Percentiles rank a stretch among this genome's conserved stretches.
phyloP scores from a whole-genome alignment of 169 alveolate species.

The Cryptosporidium tyzzeri region DNA sequence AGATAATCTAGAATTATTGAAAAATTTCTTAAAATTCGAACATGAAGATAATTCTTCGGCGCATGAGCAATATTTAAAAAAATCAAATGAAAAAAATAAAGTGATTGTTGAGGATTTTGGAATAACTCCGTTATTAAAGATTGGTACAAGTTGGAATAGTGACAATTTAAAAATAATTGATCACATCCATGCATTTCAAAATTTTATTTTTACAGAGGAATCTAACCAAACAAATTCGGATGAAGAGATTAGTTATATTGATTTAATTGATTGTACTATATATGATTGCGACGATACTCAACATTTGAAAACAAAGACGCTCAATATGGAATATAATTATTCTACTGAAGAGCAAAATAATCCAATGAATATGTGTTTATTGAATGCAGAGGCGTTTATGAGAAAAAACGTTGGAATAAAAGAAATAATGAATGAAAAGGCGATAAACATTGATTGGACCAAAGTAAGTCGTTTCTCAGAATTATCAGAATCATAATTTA shows the following conservation, averaged over 20 bases:
- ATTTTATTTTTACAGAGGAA: not conserved
- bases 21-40: not conserved
- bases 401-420: slow-evolving; percentile 49
- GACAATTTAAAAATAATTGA: not conserved
- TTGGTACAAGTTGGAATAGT: slow-evolving; percentile 64
- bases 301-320: not conserved
- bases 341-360: not conserved
- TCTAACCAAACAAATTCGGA: not conserved
- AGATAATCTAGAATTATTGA: not conserved
- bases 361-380: slow-evolving; percentile 13
- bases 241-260: not conserved
- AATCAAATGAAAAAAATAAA: not conserved
- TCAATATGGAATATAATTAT: slow-evolving; percentile 14
- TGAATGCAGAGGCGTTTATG: slow-evolving; percentile 44
- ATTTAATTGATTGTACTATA: not conserved
- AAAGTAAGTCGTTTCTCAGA: slow-evolving; percentile 19
- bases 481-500: not conserved
- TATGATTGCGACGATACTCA: not conserved
- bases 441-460: slow-evolving; percentile 44
- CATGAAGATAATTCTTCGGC: not conserved
- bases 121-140: slow-evolving; percentile 40
- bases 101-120: slow-evolving; percentile 31
- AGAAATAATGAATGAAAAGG: slow-evolving; percentile 46
- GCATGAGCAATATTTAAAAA: not conserved
- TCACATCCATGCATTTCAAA: not conserved